phyloP scores from a whole-genome alignment of 495 filamentous ascomycete species.

The Neurospora cerealis region DNA sequence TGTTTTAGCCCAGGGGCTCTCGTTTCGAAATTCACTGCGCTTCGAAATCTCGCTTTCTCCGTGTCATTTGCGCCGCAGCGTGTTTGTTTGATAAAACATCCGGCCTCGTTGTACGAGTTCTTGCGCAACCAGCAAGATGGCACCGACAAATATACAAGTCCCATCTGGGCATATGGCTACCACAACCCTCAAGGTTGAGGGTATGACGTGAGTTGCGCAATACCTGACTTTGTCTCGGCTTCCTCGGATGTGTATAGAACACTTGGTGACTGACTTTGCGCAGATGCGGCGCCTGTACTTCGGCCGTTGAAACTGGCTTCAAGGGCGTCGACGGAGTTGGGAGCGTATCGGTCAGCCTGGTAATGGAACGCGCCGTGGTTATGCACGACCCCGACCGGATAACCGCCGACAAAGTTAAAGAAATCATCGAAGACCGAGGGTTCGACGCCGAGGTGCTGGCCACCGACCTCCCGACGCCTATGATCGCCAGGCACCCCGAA shows the following conservation, averaged over 20 bases:
- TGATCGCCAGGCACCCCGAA: constrained; percentile 17
- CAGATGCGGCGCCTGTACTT: constrained; percentile 71
- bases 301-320: constrained; percentile 77
- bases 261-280: constrained; percentile 1
- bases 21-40: background rate
- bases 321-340: constrained; percentile 67
- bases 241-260: background rate
- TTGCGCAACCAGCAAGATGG: constrained; percentile 26
- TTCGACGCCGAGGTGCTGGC: constrained; percentile 91
- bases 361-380: constrained; percentile 85
- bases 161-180: constrained; percentile 65
- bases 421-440: constrained; percentile 86
- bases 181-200: constrained; percentile 80
- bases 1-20: background rate
- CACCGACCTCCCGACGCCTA: constrained; percentile 54
- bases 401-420: constrained; percentile 60
- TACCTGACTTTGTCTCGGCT: background rate
- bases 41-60: background rate
- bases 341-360: constrained; percentile 79
- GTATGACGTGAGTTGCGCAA: constrained; percentile 60
- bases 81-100: background rate
- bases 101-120: background rate
- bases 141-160: constrained; percentile 35
- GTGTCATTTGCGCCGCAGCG: background rate
- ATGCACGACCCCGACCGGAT: constrained; percentile 75